Base-by-base conservation (phyloP, 208 protist species). In the Trypanosoma conorhini region DNA sequence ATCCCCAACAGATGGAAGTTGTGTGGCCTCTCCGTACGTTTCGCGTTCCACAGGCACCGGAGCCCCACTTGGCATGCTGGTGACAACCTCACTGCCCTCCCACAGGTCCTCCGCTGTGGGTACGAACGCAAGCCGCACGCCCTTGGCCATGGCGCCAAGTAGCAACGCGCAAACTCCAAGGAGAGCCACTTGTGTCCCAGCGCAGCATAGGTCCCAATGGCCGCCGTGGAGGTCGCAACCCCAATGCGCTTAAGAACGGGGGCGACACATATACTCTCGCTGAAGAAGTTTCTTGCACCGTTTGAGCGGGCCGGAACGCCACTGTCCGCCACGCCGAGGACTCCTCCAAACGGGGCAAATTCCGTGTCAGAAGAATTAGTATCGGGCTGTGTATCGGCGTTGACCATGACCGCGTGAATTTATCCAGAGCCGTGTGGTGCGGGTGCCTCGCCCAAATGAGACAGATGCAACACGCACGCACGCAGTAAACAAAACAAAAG, bases 261-360 rank as follows among this genome's bases (percentile, higher is more conserved):
- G 68, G 79, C 77, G 31, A 85, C 42, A 3, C 81, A 88, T 58
- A 74, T 67, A 19, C 79, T 52, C 65, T 87, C 77, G 68, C 80
- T 92, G 71, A 85, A 86, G 72, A 85, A 62, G 12, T 50, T 46
- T 63, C 87, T 79, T 19, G 86, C 57, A 31, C 85, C 85, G 70
- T 95, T 92, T 19, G 89, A 95, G 28, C 92, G 72, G 33, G 91
- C 82, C 22, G 89, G 87, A 22, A 91, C 85, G 46, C 87, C 89
- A 33, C 86, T 69, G 28, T 69, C 62, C 19, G 85, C 86, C 35
- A 90, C 44, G 48, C 89, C 86, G 28, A 95, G 76, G 19, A 91
- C 59, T 24, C 76, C 67, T 35, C 81, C 85, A 51, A 82, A 92
- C n/a, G 83, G 78, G 44, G 91, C 75, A 64, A 59, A n/a, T 31